Percentiles rank a stretch among this genome's conserved stretches.
phyloP scores from a whole-genome alignment of 306 rosid species.

The Begonia fuchsioides region DNA sequence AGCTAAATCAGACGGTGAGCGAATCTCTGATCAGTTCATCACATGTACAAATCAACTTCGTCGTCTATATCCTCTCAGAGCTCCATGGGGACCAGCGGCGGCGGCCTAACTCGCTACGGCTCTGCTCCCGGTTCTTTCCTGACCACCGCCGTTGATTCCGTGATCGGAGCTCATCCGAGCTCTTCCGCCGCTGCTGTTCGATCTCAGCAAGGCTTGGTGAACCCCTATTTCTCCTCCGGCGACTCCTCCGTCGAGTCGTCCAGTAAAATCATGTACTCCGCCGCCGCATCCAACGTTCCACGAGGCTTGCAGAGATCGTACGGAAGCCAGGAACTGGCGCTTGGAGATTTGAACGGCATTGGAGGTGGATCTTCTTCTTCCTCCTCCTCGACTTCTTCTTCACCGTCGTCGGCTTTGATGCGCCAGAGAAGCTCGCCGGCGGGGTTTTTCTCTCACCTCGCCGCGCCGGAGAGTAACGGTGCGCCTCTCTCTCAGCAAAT shows the following conservation, averaged over 20 bases:
- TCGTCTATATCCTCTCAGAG: conserved; percentile 28
- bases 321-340: conserved; percentile 21
- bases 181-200: conserved; percentile 23
- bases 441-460: conserved; percentile 51
- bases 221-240: conserved; percentile 20
- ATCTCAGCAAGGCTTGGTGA: conserved; percentile 11
- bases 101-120: conserved; percentile 54
- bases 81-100: conserved; percentile 16
- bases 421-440: conserved; percentile 96
- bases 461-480: conserved; percentile 25
- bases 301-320: conserved; percentile 21
- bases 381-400: conserved; percentile 15
- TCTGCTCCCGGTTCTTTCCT: conserved; percentile 69
- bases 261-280: no score
- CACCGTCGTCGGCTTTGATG: conserved; percentile 38
- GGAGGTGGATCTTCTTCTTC: conserved; percentile 15
- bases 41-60: conserved; percentile 36
- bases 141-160: conserved; percentile 42
- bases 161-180: conserved; percentile 23
- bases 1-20: conserved; percentile 1
- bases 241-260: no score
- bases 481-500: not conserved
- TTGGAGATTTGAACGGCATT: conserved; percentile 11
- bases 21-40: not conserved
- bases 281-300: conserved; percentile 13